Evolutionary conservation across 768 basidiomycete genomes (phyloP), one percentile per base, ranked within the genome.

Genomic region (Ramaria rubella): DNA sequence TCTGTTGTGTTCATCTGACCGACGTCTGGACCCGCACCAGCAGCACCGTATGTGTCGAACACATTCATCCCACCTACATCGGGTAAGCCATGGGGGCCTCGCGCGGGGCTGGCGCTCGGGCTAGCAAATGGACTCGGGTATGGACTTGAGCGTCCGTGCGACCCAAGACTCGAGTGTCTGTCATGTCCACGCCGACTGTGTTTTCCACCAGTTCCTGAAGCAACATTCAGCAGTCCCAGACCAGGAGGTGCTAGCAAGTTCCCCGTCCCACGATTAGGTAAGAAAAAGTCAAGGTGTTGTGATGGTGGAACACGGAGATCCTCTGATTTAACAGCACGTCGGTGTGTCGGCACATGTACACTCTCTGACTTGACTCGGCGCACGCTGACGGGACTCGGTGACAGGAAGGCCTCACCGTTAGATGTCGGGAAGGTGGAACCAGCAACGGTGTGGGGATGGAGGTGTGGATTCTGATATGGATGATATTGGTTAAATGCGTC

Each of bases 141-240:
- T 38, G 56, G 59, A 30, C 48, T 51, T 19, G 59, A 23, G 40
- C 65, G 68, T 44, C 69, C 68, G 2, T 68, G 67, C 4, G 75
- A 76, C 11, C 74, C 75, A 23, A 73, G 74, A 11, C 70, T 72
- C 51, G 73, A 69, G 45, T 76, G 70, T 9, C 77, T 73, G 57
- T 36, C 49, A n/a, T 78, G 77, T 7, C 73, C 70, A 5, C 73
- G 70, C n/a, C 36, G 36, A n/a, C 36, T 38, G 5, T 45, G 44
- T 21, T 45, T 45, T 5, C 44, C 44, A 3, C 12, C 36, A 11
- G 36, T 11, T 11, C 11, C 44, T 14, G 24, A 2, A 30, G 15
- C n/a, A 9, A 31, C 24, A 46, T 23, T 38, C 42, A 26, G 42
- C 38, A 19, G n/a, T 11, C 23, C 52, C 36, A 26, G 14, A n/a